Evolutionary conservation across 2,329 filamentous ascomycete species (phyloP), one percentile per base, ranked within the genome.

Genomic region (Pseudogymnoascus sp.): DNA sequence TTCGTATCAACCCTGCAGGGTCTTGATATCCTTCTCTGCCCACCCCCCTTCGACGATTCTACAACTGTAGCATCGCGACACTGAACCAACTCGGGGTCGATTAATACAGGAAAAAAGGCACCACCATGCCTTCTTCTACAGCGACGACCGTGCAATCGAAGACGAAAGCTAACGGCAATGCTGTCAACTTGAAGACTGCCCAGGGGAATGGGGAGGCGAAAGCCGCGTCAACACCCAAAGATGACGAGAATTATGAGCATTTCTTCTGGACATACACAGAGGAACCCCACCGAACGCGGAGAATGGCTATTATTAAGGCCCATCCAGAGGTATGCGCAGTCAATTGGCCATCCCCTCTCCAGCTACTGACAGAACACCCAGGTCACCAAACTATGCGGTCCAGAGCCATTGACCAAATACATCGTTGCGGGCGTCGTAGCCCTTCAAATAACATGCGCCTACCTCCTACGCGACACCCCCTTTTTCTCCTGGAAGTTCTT

Each of bases 241-340:
- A 71, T 19, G 64, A 68, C 16, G 70, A 72, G 38, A 69, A 73
- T 40, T 68, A 74, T 67, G 71, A 74, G 41, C 62, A 87, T 75
- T 98, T 98, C 82, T 96, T 96, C 79, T 98, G 96, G 95, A 96
- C 95, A 41, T 98, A 99, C 75, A 97, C 95, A 8, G 95, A 99
- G 76, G 95, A 99, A 78, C 95, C 95, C 66, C 95, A 99, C 77
- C 86, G 92, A 69, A 95, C 93, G 33, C 83, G 95, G 70, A 85
- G 95, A 63, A 85, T 93, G 70, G 91, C 92, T 66, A 99, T 99
- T 71, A 98, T 99, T 78, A 98, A 97, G 80, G 93, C 93, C 62
- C 93, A 99, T 75, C 95, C 95, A 56, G 93, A 99, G 84, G 92
- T 93, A 79, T 19, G 74, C 33, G n/a, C 67, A 38, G 31, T 40